Percentiles rank a stretch among this genome's conserved stretches.
phyloP scores from a whole-genome alignment of 2,329 filamentous ascomycete genomes.

The Xylariaceae sp. region DNA sequence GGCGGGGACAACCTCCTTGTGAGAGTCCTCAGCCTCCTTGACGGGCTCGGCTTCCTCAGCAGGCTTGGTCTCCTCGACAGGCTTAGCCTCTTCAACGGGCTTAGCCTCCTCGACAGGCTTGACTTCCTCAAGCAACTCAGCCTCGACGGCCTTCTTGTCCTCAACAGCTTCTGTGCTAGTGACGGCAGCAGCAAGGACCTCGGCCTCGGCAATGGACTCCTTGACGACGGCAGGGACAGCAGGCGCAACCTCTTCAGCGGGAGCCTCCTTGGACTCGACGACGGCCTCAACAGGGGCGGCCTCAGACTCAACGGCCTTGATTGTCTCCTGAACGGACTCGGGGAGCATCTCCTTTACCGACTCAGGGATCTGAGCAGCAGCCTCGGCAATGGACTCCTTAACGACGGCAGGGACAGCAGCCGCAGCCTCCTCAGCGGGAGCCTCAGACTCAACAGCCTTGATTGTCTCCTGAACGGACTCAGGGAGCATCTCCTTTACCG shows the following conservation, averaged over 20 bases:
- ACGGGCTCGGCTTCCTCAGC: slow-evolving; percentile 19
- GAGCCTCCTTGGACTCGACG: slow-evolving; percentile 29
- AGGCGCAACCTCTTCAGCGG: slow-evolving; percentile 42
- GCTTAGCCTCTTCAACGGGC: not conserved
- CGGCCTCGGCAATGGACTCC: slow-evolving; percentile 54
- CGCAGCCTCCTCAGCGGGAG: slow-evolving; percentile 41
- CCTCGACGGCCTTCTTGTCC: slow-evolving; percentile 71
- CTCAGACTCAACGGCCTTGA: slow-evolving; percentile 39
- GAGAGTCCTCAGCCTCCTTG: slow-evolving; percentile 28
- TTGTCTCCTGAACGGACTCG: slow-evolving; percentile 67
- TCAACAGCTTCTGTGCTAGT: slow-evolving; percentile 61
- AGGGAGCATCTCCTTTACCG: slow-evolving; percentile 61
- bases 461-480: slow-evolving; percentile 69
- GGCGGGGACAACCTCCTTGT: slow-evolving; percentile 18
- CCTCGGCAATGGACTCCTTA: slow-evolving; percentile 52
- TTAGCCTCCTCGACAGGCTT: slow-evolving; percentile 9
- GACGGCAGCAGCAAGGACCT: slow-evolving; percentile 71
- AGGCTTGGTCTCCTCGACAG: slow-evolving; percentile 46
- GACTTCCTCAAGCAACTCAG: slow-evolving; percentile 53
- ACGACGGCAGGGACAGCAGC: slow-evolving; percentile 52
- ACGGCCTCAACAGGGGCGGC: slow-evolving; percentile 6
- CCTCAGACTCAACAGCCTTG: slow-evolving; percentile 37
- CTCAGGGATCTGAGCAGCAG: slow-evolving; percentile 58
- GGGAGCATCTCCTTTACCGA: slow-evolving; percentile 71
- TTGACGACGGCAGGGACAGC: slow-evolving; percentile 53